A percentile compares a stretch with the other conserved stretches of the same genome.
These are phyloP conservation scores for Annulohypoxylon bovei DNA, from an alignment of 495 filamentous ascomycete genomes.

Conservation along the genomic window DNA sequence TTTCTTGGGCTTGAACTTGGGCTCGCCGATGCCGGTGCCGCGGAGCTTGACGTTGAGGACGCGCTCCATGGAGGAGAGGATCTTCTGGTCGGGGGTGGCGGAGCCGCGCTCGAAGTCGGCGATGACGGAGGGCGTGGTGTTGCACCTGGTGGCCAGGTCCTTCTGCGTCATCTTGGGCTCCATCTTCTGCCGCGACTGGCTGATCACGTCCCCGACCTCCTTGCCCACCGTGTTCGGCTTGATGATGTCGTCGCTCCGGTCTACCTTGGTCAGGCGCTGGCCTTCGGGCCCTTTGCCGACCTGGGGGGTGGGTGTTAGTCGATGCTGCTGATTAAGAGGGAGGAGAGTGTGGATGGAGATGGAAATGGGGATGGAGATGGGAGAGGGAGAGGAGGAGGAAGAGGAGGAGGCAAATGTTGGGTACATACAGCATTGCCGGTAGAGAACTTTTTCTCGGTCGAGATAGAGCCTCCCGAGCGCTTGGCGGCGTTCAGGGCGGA, in stretches of 20 bases:
- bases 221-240: conserved; percentile 90
- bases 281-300: conserved; percentile 69
- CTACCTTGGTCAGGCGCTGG: conserved; percentile 97
- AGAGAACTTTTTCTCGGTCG: conserved; percentile 92
- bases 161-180: conserved; percentile 95
- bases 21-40: conserved; percentile 78
- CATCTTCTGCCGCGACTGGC: conserved; percentile 71
- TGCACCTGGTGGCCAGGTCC: conserved; percentile 93
- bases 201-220: conserved; percentile 84
- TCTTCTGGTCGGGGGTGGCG: conserved; percentile 85
- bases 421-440: conserved; percentile 78
- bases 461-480: conserved; percentile 76
- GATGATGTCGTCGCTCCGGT: conserved; percentile 96
- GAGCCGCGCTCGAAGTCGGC: conserved; percentile 87
- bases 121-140: conserved; percentile 80
- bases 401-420: neutral
- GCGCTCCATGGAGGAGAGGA: conserved; percentile 81
- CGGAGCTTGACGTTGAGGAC: conserved; percentile 86
- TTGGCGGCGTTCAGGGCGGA: conserved; percentile 90
- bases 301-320: conserved; percentile 25
- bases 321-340: neutral
- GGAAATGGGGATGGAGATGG: neutral
- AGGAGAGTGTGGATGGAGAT: neutral
- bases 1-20: conserved; percentile 74
- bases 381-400: neutral